These are phyloP conservation scores for Lodderomyces metapsilosis DNA, from an alignment of 1,139 yeast genomes.

Conservation along the genomic window DNA sequence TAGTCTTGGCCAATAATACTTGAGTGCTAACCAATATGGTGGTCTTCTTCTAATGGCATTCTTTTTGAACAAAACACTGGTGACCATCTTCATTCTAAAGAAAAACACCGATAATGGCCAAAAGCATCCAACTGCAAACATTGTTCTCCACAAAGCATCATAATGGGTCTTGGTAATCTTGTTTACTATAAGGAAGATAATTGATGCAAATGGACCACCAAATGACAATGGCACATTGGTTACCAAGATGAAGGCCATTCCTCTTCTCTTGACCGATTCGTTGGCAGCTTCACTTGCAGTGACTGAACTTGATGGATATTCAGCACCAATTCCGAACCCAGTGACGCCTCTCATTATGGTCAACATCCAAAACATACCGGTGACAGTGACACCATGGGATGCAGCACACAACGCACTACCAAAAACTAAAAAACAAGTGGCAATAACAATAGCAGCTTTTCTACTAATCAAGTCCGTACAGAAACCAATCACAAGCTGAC, in stretches of 20 bases:
- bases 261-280: slow-evolving; percentile 58
- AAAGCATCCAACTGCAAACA: slow-evolving; percentile 71
- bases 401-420: slow-evolving; percentile 52
- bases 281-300: slow-evolving; percentile 75
- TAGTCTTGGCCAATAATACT: slow-evolving; percentile 46
- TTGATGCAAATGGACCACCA: slow-evolving; percentile 77
- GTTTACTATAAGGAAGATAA: slow-evolving; percentile 65
- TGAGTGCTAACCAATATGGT: slow-evolving; percentile 48
- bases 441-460: slow-evolving; percentile 46
- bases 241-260: slow-evolving; percentile 60
- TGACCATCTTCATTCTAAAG: slow-evolving; percentile 70
- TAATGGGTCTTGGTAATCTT: slow-evolving; percentile 51
- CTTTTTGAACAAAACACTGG: slow-evolving; percentile 51
- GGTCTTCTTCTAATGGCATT: slow-evolving; percentile 43
- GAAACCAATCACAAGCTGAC: slow-evolving; percentile 47
- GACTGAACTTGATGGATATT: slow-evolving; percentile 68
- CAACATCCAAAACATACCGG: slow-evolving; percentile 67
- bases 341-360: slow-evolving; percentile 64
- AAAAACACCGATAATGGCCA: slow-evolving; percentile 75
- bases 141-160: slow-evolving; percentile 67
- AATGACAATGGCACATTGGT: slow-evolving; percentile 72
- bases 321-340: slow-evolving; percentile 79
- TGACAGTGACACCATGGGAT: slow-evolving; percentile 39
- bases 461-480: slow-evolving; percentile 47
- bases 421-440: slow-evolving; percentile 42